These are phyloP conservation scores for Fusarium virguliforme DNA, from an alignment of 2,329 filamentous ascomycete genomes.

Conservation along the genomic window DNA sequence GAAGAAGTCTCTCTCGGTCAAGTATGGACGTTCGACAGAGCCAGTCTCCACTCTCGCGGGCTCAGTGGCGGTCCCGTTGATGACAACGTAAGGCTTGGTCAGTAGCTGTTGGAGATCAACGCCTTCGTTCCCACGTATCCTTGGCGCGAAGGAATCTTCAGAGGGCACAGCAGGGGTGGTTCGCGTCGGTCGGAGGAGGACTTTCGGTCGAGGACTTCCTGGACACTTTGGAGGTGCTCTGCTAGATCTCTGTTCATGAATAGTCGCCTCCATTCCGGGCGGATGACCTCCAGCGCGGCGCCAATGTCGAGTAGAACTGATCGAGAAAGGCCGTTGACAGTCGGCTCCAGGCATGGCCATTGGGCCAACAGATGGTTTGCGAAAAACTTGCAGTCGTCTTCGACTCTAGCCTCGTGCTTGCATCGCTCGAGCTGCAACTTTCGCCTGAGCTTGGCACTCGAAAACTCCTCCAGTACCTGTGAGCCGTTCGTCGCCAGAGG, in stretches of 20 bases:
- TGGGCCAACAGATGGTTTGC: constrained; percentile 45
- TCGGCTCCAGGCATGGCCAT: constrained; percentile 50
- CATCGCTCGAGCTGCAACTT: constrained; percentile 40
- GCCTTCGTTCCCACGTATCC: constrained; percentile 43
- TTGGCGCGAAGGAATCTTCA: constrained; percentile 33
- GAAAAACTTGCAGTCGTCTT: constrained; percentile 47
- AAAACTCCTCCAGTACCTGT: constrained; percentile 35
- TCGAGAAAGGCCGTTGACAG: constrained; percentile 24
- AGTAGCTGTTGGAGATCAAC: constrained; percentile 41
- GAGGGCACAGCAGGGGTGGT: constrained; percentile 28
- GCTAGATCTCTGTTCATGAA: constrained; percentile 45
- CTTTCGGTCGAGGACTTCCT: constrained; percentile 41
- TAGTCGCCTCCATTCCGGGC: constrained; percentile 49
- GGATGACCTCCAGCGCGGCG: constrained; percentile 44
- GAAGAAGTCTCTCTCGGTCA: constrained; percentile 25
- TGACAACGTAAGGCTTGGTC: constrained; percentile 32
- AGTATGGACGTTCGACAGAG: constrained; percentile 25
- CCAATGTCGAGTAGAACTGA: constrained; percentile 45
- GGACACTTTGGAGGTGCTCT: constrained; percentile 40
- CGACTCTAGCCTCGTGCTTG: constrained; percentile 43
- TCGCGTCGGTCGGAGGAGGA: constrained; percentile 34
- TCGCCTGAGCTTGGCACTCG: constrained; percentile 45
- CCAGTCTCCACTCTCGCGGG: not conserved
- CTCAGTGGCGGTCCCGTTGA: not conserved
- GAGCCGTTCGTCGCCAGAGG: constrained; percentile 23